Conservation (phyloP, 352 stramenopile genomes). For the Chrysophaeum taylorii region DNA sequence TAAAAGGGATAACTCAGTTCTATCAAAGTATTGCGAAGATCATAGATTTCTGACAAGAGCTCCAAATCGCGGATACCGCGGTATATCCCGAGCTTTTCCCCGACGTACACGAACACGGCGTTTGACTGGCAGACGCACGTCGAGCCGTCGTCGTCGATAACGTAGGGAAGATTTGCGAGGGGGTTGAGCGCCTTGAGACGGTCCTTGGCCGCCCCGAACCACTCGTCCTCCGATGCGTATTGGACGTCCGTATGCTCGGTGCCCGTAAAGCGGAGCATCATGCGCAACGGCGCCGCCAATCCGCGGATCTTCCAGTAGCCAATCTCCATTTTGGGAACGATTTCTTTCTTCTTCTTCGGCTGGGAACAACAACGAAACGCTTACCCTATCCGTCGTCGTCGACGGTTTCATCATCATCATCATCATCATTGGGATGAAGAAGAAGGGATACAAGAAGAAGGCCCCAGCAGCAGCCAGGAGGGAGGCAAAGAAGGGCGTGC, state of each 20-base stretch:
- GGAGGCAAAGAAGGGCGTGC: too few relatives aligned
- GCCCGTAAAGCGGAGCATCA: neutral
- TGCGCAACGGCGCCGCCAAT: neutral
- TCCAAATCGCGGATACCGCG: too few relatives aligned
- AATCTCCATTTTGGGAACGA: too few relatives aligned
- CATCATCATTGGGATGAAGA: too few relatives aligned
- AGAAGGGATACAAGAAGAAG: too few relatives aligned
- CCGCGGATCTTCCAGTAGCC: neutral
- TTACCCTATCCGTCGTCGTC: too few relatives aligned
- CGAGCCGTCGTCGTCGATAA: neutral
- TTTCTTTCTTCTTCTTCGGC: too few relatives aligned
- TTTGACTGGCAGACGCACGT: neutral
- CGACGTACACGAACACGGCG: neutral
- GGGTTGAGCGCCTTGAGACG: neutral
- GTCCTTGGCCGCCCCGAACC: neutral
- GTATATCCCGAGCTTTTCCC: neutral
- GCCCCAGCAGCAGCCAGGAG: too few relatives aligned
- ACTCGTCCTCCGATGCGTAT: neutral
- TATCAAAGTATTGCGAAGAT: neutral
- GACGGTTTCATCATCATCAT: slow-evolving; percentile 4
- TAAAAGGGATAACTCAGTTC: neutral
- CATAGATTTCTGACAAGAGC: neutral
- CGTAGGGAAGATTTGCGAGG: neutral
- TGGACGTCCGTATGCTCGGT: neutral
- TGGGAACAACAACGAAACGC: too few relatives aligned